Evolutionary conservation across 768 basidiomycete species (phyloP), one percentile per base, ranked within the genome.

Genomic region (Lactifluus volemus): DNA sequence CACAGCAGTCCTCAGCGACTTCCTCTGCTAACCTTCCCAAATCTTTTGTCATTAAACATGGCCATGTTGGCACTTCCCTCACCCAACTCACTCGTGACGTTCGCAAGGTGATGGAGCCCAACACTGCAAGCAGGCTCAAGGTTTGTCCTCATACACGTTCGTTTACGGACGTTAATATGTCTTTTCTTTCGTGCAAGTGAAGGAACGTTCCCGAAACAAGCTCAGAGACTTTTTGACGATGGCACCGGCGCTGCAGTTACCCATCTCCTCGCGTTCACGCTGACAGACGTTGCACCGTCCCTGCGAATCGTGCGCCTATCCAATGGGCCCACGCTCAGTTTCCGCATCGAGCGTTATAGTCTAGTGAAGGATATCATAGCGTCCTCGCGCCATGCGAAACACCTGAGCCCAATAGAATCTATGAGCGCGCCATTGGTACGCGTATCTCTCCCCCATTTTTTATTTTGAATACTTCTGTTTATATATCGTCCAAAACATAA

Each of bases 11-110:
- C 45, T 71, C 61, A 2, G 70, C 72, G 1, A 71, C 76, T 12
- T 61, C 73, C 11, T 69, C 73, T 2, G 67, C 70, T 25, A 73
- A 74, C 3, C 75, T 74, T 0, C 96, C 96, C 4, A 96, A 90
- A 75, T 94, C 93, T 0, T 98, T 99, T 69, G 89, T 99, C 61
- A 90, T 99, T 71, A 96, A 95, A 73, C 92, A 95, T 75, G 97
- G 97, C 44, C 84, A 86, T 59, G 94, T 98, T 34, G 96, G 97
- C 19, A 78, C 81, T 52, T 92, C 92, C 8, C 77, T 98, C 58
- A 75, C 85, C 5, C 91, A 94, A 69, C 86, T 99, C 41, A 95
- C 98, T 19, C 82, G 90, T 58, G 96, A 99, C 75, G 77, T 97
- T 69, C 80, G 97, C 69, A 90, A 91, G 73, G 91, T 97, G 62